Evolutionary conservation across 1,139 yeast genomes (phyloP), one percentile per base, ranked within the genome.

Genomic region (Saccharomycopsis hybrid): DNA sequence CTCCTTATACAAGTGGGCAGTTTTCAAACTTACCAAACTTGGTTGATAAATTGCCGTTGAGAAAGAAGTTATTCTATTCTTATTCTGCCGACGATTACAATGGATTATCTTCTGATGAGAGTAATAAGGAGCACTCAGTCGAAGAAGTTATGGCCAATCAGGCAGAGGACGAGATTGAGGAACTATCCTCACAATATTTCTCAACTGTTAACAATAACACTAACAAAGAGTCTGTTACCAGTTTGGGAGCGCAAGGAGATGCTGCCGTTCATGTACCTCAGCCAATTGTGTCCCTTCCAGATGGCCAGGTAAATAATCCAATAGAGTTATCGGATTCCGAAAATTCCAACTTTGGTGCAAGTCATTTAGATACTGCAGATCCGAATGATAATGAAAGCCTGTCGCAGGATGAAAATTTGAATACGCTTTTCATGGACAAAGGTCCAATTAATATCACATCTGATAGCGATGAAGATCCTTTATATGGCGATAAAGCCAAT

Each of bases 1-100:
- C 68, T 18, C 79, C 80, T 3, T 59, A 57, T 13, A 62, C 70
- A 2, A 56, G 56, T 35, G 64, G 64, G 39, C 67, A 64, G 50
- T 66, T 71, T 53, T 58, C 59, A 2, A 61, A 60, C 30, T 52
- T 70, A 9, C 69, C 70, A 0, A 58, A 56, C n/a, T 54, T 71
- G 30, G 51, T 66, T 28, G 68, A 66, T 36, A 54, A 50, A n/a
- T 32, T 69, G 3, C 51, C 54, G 31, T 55, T 53, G 2, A 39
- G 46, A n/a, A 67, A 65, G 51, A 62, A 56, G 44, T 44, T 43
- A 9, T 60, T 57, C 36, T 68, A 69, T 51, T 60, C 63, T 0
- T 65, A 65, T 53, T 43, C 45, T 2, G 46, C 30, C 7, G 48
- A 41, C 28, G 53, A 50, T 32, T 48, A 57, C 53, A 35, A 42